These are phyloP conservation scores for Myxozyma neotropica DNA, from an alignment of 805 yeast species.

Conservation along the genomic window DNA sequence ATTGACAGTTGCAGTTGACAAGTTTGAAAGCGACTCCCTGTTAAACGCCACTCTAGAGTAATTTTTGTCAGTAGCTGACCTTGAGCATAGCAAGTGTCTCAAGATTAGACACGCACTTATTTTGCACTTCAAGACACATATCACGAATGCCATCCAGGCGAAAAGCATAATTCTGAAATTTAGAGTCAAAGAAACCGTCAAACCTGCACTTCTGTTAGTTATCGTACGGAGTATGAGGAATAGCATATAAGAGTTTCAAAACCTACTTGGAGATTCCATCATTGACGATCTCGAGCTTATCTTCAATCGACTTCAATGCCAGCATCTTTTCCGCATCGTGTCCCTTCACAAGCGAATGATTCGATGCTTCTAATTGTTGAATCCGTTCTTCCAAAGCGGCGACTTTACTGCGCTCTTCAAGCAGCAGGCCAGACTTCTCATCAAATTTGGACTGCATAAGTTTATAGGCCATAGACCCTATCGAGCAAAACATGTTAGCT, in stretches of 20 bases:
- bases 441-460: conserved; percentile 22
- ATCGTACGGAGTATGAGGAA: neutral
- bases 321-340: neutral
- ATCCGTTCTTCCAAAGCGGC: conserved; percentile 21
- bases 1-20: neutral
- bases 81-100: too few species aligned
- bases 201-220: neutral
- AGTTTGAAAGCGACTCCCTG: neutral
- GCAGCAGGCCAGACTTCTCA: conserved; percentile 26
- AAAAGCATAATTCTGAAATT: neutral
- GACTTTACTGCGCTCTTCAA: conserved; percentile 29
- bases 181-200: conserved; percentile 1
- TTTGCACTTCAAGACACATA: conserved; percentile 3
- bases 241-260: neutral
- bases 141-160: neutral
- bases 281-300: neutral
- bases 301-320: conserved; percentile 8
- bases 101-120: neutral
- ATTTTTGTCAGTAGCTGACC: neutral
- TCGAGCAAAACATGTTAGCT: neutral
- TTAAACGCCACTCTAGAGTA: neutral
- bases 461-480: conserved; percentile 22
- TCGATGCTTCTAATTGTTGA: neutral
- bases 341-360: neutral
- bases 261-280: neutral